Percentiles rank a stretch among this genome's conserved stretches.
Conservation (phyloP, 2,329 filamentous ascomycete genomes). For the Aspergillus fumigatiaffinis region DNA sequence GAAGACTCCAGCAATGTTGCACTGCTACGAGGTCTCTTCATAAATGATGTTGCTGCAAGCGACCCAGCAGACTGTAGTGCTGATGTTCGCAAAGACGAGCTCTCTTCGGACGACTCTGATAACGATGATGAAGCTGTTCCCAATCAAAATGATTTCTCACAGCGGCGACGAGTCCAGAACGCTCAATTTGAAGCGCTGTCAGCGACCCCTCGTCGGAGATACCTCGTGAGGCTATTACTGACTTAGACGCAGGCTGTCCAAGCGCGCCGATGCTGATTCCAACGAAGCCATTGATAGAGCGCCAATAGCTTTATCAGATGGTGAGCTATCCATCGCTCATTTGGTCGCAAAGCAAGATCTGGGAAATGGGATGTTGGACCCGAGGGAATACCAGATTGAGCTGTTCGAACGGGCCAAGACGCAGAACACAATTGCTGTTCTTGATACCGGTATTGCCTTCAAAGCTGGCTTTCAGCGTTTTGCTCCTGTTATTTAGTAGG, state of each 20-base stretch:
- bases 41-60: not conserved
- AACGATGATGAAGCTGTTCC: constrained; percentile 22
- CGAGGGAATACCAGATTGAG: constrained; percentile 87
- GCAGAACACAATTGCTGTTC: constrained; percentile 84
- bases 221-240: not conserved
- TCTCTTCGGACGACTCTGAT: constrained; percentile 26
- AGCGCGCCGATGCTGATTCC: constrained; percentile 42
- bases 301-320: constrained; percentile 29
- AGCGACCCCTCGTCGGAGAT: constrained; percentile 11
- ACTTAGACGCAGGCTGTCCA: constrained; percentile 30
- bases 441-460: constrained; percentile 67
- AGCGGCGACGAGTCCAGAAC: constrained; percentile 50
- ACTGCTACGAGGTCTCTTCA: not conserved
- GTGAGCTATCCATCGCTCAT: constrained; percentile 52
- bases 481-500: not conserved
- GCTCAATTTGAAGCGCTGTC: constrained; percentile 49
- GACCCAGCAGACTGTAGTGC: not conserved
- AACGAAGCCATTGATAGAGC: constrained; percentile 36
- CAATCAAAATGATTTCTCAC: constrained; percentile 27
- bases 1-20: not conserved
- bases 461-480: not conserved
- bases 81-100: constrained; percentile 7
- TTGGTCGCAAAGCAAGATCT: constrained; percentile 52
- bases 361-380: constrained; percentile 64
- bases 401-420: constrained; percentile 82